Conservation (phyloP, 352 stramenopile genomes). For the Aphanomyces invadans region DNA sequence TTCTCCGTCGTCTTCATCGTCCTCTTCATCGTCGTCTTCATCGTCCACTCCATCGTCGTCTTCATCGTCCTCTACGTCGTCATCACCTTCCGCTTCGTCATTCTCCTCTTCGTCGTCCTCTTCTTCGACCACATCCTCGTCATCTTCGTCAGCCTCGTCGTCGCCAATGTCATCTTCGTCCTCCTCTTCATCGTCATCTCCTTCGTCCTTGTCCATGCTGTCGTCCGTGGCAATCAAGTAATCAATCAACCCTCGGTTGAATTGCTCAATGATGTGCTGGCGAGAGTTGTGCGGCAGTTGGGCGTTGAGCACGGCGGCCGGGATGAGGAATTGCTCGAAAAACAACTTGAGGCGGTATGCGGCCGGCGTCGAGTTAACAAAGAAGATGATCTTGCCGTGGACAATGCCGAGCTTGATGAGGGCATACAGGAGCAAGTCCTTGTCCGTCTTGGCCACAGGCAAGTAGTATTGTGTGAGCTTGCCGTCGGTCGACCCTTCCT, state of each 20-base stretch:
- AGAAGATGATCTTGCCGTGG: constrained; percentile 97
- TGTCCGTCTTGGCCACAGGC: constrained; percentile 82
- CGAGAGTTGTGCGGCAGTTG: constrained; percentile 97
- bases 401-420: constrained; percentile 97
- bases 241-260: constrained; percentile 96
- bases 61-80: constrained; percentile 29
- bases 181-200: constrained; percentile 49
- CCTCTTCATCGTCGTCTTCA: constrained; percentile 35
- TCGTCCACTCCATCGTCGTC: constrained; percentile 45
- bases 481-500: constrained; percentile 85
- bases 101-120: constrained; percentile 38
- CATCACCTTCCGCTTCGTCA: constrained; percentile 36
- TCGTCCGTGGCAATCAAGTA: constrained; percentile 99
- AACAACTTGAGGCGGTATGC: constrained; percentile 98
- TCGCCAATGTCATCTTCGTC: constrained; percentile 59
- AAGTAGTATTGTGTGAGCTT: constrained; percentile 96
- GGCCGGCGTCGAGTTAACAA: constrained; percentile 94
- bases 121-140: constrained; percentile 34
- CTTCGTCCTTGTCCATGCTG: constrained; percentile 77
- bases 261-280: constrained; percentile 95
- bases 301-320: constrained; percentile 96
- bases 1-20: constrained; percentile 32
- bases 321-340: constrained; percentile 98
- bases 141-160: constrained; percentile 44
- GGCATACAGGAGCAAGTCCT: constrained; percentile 96